Base-by-base conservation (phyloP, 345 rosid species). In the Citrus sinensis region DNA sequence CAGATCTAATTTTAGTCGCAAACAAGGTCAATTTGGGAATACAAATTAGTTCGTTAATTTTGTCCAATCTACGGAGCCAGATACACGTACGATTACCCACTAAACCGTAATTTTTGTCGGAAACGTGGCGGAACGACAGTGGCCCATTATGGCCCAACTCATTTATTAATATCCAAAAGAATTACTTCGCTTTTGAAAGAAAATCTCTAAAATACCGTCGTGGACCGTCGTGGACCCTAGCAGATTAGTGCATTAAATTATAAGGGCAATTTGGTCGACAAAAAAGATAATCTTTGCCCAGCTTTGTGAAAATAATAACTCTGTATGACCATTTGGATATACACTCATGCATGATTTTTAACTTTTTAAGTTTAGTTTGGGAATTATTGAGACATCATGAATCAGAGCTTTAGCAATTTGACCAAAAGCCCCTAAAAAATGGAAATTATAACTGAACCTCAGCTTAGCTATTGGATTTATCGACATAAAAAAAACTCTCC, bases 311-410 rank as follows among this genome's bases (percentile, higher is more conserved):
- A 40, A 37, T 9, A 9, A 40, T 40, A 40, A 10, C 46, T 40
- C 46, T 9, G 46, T 42, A 42, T 11, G 49, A 42, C 49, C 49
- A 42, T 11, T 42, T 42, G 17, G 2, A 64, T 34, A 63, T 37
- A 40, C 75, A 40, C 77, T 73, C 11, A 55, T 25, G 19, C 67
- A 78, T 65, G 79, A 80, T 83, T 83, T 42, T 1, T 6, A 35
- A 35, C 39, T 6, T 35, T 35, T 37, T 59, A 51, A 51, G 17
- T 4, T 9, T 24, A 4, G 16, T 32, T 66, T 27, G 20, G 56
- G 80, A 67, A 80, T 78, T 78, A 80, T 78, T 70, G 73, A 66
- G 24, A 65, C 77, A 80, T 80, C 77, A 74, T 75, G 34, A 34
- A 17, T 7, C 32, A 37, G 8, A 37, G 39, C 8, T 7, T 37